phyloP scores from a whole-genome alignment of 2,329 filamentous ascomycete species.

The Phyllosticta paracitricarpa region DNA sequence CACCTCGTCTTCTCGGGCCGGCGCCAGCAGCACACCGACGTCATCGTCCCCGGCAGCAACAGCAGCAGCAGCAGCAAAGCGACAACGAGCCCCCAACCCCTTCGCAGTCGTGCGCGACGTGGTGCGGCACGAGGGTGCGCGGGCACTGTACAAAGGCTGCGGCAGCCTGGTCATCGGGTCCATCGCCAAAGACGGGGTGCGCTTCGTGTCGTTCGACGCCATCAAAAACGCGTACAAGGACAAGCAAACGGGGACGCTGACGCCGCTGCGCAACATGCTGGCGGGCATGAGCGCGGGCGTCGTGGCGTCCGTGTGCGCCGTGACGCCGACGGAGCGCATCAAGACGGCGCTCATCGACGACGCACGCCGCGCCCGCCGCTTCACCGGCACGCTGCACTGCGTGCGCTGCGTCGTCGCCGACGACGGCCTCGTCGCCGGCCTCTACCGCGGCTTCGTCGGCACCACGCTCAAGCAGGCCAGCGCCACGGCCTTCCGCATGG shows the following conservation, averaged over 20 bases:
- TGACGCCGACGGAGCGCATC: constrained; percentile 58
- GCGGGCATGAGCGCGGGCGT: constrained; percentile 90
- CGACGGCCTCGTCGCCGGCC: constrained; percentile 39
- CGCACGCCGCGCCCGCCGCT: constrained; percentile 40
- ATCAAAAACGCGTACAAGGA: constrained; percentile 51
- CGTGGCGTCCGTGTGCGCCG: constrained; percentile 72
- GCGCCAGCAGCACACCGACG: background rate
- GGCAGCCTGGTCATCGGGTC: constrained; percentile 50
- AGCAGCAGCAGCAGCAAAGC: constrained; percentile 21
- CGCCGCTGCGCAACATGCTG: constrained; percentile 75
- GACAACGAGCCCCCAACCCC: constrained; percentile 35
- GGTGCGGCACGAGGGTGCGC: constrained; percentile 45
- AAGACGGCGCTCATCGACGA: constrained; percentile 60
- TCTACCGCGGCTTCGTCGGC: constrained; percentile 50
- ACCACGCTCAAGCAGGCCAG: constrained; percentile 54
- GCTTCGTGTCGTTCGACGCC: constrained; percentile 56
- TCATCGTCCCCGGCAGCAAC: background rate
- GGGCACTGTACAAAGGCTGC: constrained; percentile 54
- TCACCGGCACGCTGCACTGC: constrained; percentile 42
- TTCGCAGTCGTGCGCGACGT: constrained; percentile 48
- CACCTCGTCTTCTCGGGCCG: background rate
- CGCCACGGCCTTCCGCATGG: constrained; percentile 53
- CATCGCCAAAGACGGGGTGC: constrained; percentile 54
- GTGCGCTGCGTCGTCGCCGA: constrained; percentile 39
- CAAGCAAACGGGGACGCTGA: constrained; percentile 54